Base-by-base conservation (phyloP, 768 basidiomycete species). In the Daedaleopsis nitida region DNA sequence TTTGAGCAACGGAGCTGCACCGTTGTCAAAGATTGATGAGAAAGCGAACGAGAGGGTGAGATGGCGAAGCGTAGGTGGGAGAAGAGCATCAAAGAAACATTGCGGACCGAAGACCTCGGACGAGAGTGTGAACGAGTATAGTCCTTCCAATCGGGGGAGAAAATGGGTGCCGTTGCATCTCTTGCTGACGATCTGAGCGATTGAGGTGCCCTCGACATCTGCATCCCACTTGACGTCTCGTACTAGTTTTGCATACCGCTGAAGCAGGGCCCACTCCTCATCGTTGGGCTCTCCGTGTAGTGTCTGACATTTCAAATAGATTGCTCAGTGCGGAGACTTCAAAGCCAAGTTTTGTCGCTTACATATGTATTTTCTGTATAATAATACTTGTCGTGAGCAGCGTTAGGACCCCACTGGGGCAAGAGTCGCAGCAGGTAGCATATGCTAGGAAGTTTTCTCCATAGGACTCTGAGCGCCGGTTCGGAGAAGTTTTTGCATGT, bases 401-500 rank as follows among this genome's bases (percentile, higher is more conserved):
- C n/a, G n/a, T n/a, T n/a, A n/a, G n/a, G n/a, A n/a, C n/a, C n/a
- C n/a, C n/a, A 45, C 17, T 45, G 16, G 9, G 44, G 44, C 16
- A 45, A 9, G 16, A 45, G 17, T 21, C 9, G 44, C 16, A 45
- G 17, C 3, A 45, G 44, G 5, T 17, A 3, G 44, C 21, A 3
- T 8, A 45, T 17, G 17, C n/a, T 10, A 45, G 17, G 9, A 21
- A 45, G 44, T 9, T 13, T 21, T 39, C 51, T 23, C 58, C 58
- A 59, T 6, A 59, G 39, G 5, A 44, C 10, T 6, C 37, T 17
- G 5, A 59, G 50, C 3, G 58, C 58, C 6, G 58, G 58, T 12
- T 52, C 50, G 2, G 50, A 43, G 39, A 59, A 59, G 9, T 27
- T 51, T n/a, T 44, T 51, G 39, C 58, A 59, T 12, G 49, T 42